phyloP scores from a whole-genome alignment of 1,284 basidiomycete species.

The Athelia psychrophila region DNA sequence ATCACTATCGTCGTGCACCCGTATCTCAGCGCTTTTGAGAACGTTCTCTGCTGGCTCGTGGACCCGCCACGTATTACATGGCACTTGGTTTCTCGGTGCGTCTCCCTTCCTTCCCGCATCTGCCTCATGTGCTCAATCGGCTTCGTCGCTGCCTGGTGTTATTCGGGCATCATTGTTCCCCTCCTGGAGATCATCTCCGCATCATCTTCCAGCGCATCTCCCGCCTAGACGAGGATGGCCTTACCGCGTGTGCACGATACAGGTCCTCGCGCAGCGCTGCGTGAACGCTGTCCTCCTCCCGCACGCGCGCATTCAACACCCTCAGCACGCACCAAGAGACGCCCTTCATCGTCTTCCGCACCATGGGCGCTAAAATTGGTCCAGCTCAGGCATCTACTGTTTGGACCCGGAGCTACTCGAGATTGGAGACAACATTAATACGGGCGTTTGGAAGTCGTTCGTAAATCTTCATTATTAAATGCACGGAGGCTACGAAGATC shows the following conservation, averaged over 20 bases:
- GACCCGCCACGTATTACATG: too few species aligned
- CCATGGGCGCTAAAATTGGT: slow-evolving; percentile 47
- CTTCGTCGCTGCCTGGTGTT: too few species aligned
- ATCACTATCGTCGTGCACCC: too few species aligned
- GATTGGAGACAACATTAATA: too few species aligned
- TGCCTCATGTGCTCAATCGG: slow-evolving; percentile 35
- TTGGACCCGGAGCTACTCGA: slow-evolving; percentile 44
- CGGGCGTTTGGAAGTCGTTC: too few species aligned
- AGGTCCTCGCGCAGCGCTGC: slow-evolving; percentile 32
- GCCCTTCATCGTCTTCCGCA: slow-evolving; percentile 33
- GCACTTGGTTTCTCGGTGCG: too few species aligned
- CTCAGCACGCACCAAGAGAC: slow-evolving; percentile 42
- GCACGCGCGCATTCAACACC: slow-evolving; percentile 34
- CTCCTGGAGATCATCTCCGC: slow-evolving; percentile 34
- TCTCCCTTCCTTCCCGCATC: slow-evolving; percentile 28
- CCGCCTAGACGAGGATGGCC: slow-evolving; percentile 30
- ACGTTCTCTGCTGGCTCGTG: too few species aligned
- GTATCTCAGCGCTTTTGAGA: too few species aligned
- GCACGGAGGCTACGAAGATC: slow-evolving; percentile 35
- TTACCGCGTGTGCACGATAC: slow-evolving; percentile 25
- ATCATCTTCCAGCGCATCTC: slow-evolving; percentile 38
- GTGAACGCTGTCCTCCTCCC: slow-evolving; percentile 36
- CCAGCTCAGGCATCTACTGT: slow-evolving; percentile 47
- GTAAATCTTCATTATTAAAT: slow-evolving; percentile 40
- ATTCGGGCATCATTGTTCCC: slow-evolving; percentile 37